Percentiles rank a stretch among this genome's conserved stretches.
phyloP scores from a whole-genome alignment of 331 rosid genomes.

The Dryas integrifolia region DNA sequence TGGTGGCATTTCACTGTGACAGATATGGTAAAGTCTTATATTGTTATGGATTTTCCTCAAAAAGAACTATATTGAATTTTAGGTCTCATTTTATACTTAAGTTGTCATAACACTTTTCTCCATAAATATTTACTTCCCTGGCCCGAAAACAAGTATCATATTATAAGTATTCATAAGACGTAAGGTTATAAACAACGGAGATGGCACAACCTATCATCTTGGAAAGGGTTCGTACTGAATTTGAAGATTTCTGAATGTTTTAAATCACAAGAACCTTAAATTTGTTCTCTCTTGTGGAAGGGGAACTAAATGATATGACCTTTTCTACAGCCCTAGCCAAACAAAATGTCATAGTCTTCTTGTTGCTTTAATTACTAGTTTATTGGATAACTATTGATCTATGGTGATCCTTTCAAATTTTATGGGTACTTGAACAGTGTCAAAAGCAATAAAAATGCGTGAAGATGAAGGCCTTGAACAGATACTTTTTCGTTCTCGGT shows the following conservation, averaged over 20 bases:
- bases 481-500: constrained; percentile 69
- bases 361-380: background rate
- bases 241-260: background rate
- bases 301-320: background rate
- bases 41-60: background rate
- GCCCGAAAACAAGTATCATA: constrained; percentile 1
- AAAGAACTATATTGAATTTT: background rate
- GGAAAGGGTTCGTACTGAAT: constrained; percentile 9
- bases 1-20: constrained; percentile 90
- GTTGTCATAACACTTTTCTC: constrained; percentile 7
- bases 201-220: constrained; percentile 4
- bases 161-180: background rate
- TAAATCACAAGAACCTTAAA: constrained; percentile 10
- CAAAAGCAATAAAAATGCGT: constrained; percentile 51
- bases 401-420: constrained; percentile 13
- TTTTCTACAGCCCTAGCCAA: constrained; percentile 9
- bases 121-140: constrained; percentile 11
- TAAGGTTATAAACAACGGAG: background rate
- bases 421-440: constrained; percentile 49
- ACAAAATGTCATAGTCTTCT: constrained; percentile 15
- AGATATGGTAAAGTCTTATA: constrained; percentile 59
- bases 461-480: constrained; percentile 73
- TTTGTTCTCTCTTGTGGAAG: background rate
- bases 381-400: constrained; percentile 30
- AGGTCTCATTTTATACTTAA: constrained; percentile 5